A percentile compares a stretch with the other conserved stretches of the same genome.
Conservation (phyloP, 2,329 filamentous ascomycete genomes). For the Madurella mycetomatis region DNA sequence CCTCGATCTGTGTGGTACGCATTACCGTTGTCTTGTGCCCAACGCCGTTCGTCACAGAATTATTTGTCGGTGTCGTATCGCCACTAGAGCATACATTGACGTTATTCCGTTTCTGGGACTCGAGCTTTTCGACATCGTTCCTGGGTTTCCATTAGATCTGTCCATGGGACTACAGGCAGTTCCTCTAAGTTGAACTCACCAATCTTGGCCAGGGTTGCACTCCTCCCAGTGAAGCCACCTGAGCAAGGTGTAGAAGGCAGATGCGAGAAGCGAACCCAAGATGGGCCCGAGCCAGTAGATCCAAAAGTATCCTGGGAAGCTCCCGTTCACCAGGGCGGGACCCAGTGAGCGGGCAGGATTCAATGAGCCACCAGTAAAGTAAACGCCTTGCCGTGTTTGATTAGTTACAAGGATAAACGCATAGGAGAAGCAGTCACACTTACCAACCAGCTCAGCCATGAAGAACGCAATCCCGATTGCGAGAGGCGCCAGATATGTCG, state of each 20-base stretch:
- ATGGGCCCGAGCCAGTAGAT: constrained; percentile 45
- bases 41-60: no score
- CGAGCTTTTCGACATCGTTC: constrained; percentile 16
- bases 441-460: constrained; percentile 40
- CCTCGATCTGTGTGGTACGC: no score
- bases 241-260: constrained; percentile 25
- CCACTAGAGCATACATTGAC: background rate
- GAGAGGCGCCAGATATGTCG: constrained; percentile 61
- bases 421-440: background rate
- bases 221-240: constrained; percentile 23
- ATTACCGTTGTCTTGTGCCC: no score
- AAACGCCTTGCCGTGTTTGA: constrained; percentile 29
- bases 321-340: constrained; percentile 36
- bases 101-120: background rate
- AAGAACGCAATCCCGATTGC: constrained; percentile 65
- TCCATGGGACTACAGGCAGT: background rate
- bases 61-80: no score
- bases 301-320: constrained; percentile 39
- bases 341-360: constrained; percentile 43
- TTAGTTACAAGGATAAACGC: background rate
- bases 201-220: constrained; percentile 25
- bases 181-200: background rate
- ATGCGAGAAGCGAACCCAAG: constrained; percentile 40
- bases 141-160: background rate
- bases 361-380: constrained; percentile 39